These are phyloP conservation scores for Cyanidioschyzon merolae DNA, from an alignment of 23 red algal genomes.

Conservation along the genomic window DNA sequence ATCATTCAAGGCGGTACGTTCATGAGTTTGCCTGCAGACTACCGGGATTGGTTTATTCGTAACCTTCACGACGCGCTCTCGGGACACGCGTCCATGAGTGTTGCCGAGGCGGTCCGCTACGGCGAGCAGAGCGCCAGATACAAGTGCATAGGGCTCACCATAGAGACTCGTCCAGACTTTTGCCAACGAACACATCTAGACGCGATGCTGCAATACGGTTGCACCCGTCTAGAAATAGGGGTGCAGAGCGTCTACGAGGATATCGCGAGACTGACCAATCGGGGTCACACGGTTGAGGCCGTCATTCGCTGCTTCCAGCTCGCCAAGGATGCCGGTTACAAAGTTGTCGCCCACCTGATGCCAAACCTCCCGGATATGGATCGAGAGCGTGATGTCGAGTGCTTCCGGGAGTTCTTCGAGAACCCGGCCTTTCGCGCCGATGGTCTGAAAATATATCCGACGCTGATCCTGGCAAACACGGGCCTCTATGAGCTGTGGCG, in stretches of 20 bases:
- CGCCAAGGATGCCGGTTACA: constrained; percentile 96
- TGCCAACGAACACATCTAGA: constrained; percentile 74
- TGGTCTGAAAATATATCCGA: constrained; percentile 98
- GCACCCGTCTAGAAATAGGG: constrained; percentile 91
- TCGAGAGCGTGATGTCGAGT: constrained; percentile 87
- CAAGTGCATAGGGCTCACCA: constrained; percentile 89
- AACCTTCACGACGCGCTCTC: constrained; percentile 94
- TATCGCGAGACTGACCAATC: constrained; percentile 83
- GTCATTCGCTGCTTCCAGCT: constrained; percentile 87
- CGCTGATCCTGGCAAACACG: constrained; percentile 74
- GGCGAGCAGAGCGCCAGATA: constrained; percentile 43
- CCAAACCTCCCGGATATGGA: constrained; percentile 96
- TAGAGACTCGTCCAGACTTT: constrained; percentile 96
- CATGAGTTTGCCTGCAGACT: constrained; percentile 66
- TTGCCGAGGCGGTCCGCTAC: constrained; percentile 80
- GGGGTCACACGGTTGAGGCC: constrained; percentile 88
- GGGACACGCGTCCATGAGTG: constrained; percentile 58
- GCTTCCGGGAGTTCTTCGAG: constrained; percentile 92
- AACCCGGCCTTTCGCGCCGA: constrained; percentile 97
- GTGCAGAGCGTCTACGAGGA: constrained; percentile 99
- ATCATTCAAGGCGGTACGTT: constrained; percentile 98
- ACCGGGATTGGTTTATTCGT: constrained; percentile 95
- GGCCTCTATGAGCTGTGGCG: constrained; percentile 99
- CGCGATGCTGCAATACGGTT: constrained; percentile 95
- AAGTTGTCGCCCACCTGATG: constrained; percentile 97